These are phyloP conservation scores for Sistotremastrum suecicum DNA, from an alignment of 768 basidiomycete species.

Conservation along the genomic window DNA sequence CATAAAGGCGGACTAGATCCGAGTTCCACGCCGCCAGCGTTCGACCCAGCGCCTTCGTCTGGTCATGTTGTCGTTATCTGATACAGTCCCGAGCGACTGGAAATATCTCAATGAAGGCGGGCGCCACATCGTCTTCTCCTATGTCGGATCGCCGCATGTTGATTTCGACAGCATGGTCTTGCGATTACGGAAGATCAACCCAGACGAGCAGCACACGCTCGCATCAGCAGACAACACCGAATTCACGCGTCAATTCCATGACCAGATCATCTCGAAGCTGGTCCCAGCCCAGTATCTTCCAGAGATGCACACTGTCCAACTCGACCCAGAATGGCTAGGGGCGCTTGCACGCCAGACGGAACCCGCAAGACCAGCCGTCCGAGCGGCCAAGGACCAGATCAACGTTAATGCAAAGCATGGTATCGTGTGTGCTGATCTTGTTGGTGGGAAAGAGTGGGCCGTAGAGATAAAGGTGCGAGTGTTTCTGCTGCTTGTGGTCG, in stretches of 20 bases:
- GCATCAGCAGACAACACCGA: slow-evolving; percentile 11
- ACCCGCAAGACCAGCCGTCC: slow-evolving; percentile 35
- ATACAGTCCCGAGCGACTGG: slow-evolving; percentile 45
- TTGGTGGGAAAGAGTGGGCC: slow-evolving; percentile 44
- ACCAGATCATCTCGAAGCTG: slow-evolving; percentile 46
- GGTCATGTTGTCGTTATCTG: not conserved
- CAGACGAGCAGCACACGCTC: not conserved
- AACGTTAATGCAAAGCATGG: slow-evolving; percentile 42
- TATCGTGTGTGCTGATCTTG: slow-evolving; percentile 69
- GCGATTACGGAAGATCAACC: slow-evolving; percentile 52
- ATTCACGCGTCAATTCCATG: slow-evolving; percentile 43
- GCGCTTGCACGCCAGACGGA: slow-evolving; percentile 33
- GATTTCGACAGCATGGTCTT: slow-evolving; percentile 53
- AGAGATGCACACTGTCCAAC: slow-evolving; percentile 31
- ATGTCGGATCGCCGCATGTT: slow-evolving; percentile 39
- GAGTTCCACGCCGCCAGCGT: no score
- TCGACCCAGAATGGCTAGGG: slow-evolving; percentile 45
- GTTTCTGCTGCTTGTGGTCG: not conserved
- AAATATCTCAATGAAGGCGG: slow-evolving; percentile 86
- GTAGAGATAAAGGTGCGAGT: slow-evolving; percentile 80
- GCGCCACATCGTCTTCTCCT: slow-evolving; percentile 79
- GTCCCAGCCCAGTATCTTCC: slow-evolving; percentile 51
- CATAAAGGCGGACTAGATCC: no score
- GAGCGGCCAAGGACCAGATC: slow-evolving; percentile 42
- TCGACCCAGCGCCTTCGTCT: no score